These are phyloP conservation scores for Haplosporangium sp. DNA, from an alignment of 371 early-diverging fungal species.

Conservation along the genomic window DNA sequence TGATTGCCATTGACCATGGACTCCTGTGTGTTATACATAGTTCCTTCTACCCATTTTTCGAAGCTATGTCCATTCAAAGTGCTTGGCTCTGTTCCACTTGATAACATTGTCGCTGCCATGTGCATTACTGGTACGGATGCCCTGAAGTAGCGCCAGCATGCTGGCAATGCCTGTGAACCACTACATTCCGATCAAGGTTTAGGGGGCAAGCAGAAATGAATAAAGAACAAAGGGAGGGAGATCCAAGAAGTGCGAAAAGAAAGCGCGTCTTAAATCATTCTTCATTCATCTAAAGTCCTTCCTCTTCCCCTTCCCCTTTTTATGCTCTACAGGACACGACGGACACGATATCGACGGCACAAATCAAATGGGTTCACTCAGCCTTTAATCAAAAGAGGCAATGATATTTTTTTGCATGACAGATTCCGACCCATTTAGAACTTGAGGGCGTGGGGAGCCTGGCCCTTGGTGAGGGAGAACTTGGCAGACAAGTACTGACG, in stretches of 20 bases:
- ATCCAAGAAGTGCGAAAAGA: constrained; percentile 3
- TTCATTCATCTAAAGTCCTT: not conserved
- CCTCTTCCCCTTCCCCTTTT: not conserved
- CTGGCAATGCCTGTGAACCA: constrained; percentile 6
- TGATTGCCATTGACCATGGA: not conserved
- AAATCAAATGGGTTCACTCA: constrained; percentile 46
- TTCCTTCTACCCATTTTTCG: too few relatives aligned
- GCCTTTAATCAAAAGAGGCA: constrained; percentile 40
- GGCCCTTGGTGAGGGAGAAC: constrained; percentile 94
- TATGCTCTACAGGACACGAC: not conserved
- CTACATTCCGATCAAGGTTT: not conserved
- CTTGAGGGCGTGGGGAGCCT: constrained; percentile 93
- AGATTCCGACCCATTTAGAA: constrained; percentile 71
- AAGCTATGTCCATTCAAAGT: not conserved
- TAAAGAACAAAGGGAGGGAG: constrained; percentile 1
- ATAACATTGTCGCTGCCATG: not conserved
- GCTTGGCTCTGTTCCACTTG: not conserved
- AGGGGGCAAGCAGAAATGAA: too few relatives aligned
- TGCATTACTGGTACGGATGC: not conserved
- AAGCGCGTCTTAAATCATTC: not conserved
- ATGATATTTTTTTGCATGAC: constrained; percentile 6
- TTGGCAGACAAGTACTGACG: constrained; percentile 86
- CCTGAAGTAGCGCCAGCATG: constrained; percentile 5
- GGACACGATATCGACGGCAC: constrained; percentile 4
- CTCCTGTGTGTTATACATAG: not conserved